Conservation (phyloP, 495 filamentous ascomycete genomes). For the Patellaria atrata region DNA sequence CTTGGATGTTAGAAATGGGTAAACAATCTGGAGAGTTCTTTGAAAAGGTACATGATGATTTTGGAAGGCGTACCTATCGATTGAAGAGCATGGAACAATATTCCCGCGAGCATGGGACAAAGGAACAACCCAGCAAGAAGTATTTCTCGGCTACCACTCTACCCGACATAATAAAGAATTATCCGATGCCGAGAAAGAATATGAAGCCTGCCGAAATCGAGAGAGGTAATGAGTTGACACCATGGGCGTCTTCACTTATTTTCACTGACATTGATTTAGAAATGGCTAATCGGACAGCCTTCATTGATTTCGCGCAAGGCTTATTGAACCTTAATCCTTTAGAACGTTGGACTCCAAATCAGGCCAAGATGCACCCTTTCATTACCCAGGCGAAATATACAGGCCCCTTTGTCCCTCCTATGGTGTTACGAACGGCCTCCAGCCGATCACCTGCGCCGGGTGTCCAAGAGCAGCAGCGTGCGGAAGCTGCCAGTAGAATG, state of each 20-base stretch:
- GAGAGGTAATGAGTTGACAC: slow-evolving; percentile 49
- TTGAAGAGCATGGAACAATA: slow-evolving; percentile 97
- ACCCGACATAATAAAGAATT: slow-evolving; percentile 92
- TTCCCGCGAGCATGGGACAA: slow-evolving; percentile 82
- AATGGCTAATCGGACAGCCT: slow-evolving; percentile 95
- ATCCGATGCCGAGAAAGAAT: slow-evolving; percentile 96
- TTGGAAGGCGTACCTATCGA: slow-evolving; percentile 74
- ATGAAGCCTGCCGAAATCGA: slow-evolving; percentile 98
- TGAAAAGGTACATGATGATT: slow-evolving; percentile 87
- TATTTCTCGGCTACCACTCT: slow-evolving; percentile 91
- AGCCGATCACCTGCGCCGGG: slow-evolving; percentile 81
- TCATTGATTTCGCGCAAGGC: slow-evolving; percentile 98
- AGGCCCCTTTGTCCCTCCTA: slow-evolving; percentile 89
- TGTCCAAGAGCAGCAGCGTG: slow-evolving; percentile 94
- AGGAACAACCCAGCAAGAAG: slow-evolving; percentile 99
- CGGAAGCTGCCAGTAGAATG: slow-evolving; percentile 82
- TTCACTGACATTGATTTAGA: slow-evolving; percentile 37
- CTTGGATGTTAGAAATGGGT: slow-evolving; percentile 99
- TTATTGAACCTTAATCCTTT: slow-evolving; percentile 89
- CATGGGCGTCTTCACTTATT: not conserved
- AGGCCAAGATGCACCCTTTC: slow-evolving; percentile 95
- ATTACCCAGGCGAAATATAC: slow-evolving; percentile 98
- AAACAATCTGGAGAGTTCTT: slow-evolving; percentile 98
- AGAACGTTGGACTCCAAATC: slow-evolving; percentile 94
- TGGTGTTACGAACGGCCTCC: slow-evolving; percentile 81